Percentiles rank a stretch among this genome's conserved stretches.
phyloP scores from a whole-genome alignment of 495 filamentous ascomycete species.

The Aspergillus panamensis region DNA sequence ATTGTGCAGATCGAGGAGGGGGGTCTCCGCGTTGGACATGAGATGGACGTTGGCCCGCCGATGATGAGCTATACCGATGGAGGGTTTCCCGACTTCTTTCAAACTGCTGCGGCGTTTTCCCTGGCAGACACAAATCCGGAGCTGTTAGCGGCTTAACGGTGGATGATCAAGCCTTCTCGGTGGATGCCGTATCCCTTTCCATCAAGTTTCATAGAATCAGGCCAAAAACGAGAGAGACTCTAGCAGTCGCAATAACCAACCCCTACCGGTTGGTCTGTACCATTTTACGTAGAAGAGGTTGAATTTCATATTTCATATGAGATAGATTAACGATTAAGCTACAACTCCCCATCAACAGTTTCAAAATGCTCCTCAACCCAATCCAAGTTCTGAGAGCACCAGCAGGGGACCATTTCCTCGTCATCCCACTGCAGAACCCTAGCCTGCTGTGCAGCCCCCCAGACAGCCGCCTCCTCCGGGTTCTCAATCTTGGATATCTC shows the following conservation, averaged over 20 bases:
- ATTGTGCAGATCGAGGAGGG: conserved; percentile 5
- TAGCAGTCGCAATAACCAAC: no score
- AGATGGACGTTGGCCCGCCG: background rate
- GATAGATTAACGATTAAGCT: no score
- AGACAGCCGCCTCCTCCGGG: background rate
- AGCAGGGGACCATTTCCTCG: background rate
- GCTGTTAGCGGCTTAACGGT: background rate
- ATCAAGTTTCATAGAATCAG: no score
- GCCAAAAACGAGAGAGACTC: no score
- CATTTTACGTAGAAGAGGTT: no score
- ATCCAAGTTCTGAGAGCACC: background rate
- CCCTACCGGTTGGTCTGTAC: no score
- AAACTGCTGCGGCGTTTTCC: background rate
- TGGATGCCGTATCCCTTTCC: no score
- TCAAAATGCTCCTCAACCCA: background rate
- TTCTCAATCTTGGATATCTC: background rate
- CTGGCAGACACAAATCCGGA: background rate
- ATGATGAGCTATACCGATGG: background rate
- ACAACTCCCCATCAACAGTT: background rate
- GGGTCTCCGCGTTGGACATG: background rate
- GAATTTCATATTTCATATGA: no score
- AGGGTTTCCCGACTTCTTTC: background rate
- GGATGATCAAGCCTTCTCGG: no score
- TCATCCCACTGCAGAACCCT: background rate
- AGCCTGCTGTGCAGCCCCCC: background rate